These are phyloP conservation scores for Artemisia annua DNA, from an alignment of 129 eudicot species.

Conservation along the genomic window DNA sequence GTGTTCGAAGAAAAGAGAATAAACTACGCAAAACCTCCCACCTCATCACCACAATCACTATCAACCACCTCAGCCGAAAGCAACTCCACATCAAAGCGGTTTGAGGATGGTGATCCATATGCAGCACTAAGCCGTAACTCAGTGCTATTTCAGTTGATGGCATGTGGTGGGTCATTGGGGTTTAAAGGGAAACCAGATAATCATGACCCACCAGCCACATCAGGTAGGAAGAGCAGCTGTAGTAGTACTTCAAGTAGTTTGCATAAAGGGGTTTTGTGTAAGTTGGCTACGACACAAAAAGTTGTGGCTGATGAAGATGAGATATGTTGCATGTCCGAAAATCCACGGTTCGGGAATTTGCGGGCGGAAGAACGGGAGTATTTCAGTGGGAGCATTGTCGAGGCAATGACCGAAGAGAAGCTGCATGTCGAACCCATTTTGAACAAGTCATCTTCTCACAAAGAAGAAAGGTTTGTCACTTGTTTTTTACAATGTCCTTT, in stretches of 20 bases:
- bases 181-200: constrained; percentile 46
- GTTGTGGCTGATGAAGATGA: constrained; percentile 30
- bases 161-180: constrained; percentile 67
- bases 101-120: constrained; percentile 60
- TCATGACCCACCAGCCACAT: constrained; percentile 11
- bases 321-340: constrained; percentile 88
- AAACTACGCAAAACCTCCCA: constrained; percentile 38
- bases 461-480: constrained; percentile 68
- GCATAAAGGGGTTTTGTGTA: constrained; percentile 53
- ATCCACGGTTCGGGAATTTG: constrained; percentile 86
- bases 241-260: constrained; percentile 33
- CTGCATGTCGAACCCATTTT: constrained; percentile 40
- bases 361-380: constrained; percentile 87
- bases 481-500: neutral
- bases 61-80: constrained; percentile 47
- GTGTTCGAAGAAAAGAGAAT: constrained; percentile 50
- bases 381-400: constrained; percentile 94
- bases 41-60: constrained; percentile 40
- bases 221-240: constrained; percentile 48
- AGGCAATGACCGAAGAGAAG: constrained; percentile 45
- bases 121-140: constrained; percentile 57
- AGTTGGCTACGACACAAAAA: constrained; percentile 28
- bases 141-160: constrained; percentile 61
- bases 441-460: constrained; percentile 75
- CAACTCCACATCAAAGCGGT: constrained; percentile 39